These are phyloP conservation scores for Ustulina deusta DNA, from an alignment of 2,329 filamentous ascomycete species.

Conservation along the genomic window DNA sequence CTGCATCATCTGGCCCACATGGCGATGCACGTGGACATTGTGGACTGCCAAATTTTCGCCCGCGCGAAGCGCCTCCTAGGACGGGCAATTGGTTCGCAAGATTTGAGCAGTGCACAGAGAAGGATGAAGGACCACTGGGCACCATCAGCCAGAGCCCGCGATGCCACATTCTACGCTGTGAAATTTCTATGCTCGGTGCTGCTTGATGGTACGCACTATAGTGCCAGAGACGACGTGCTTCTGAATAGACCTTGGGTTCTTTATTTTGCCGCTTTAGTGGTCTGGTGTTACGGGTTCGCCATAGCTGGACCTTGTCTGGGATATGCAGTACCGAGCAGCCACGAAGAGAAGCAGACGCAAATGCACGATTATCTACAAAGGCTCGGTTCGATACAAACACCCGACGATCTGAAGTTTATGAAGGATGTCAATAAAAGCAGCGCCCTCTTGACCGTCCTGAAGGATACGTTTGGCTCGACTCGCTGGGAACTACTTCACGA, in stretches of 20 bases:
- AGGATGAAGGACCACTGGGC: slow-evolving; percentile 93
- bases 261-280: slow-evolving; percentile 90
- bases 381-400: slow-evolving; percentile 77
- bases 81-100: slow-evolving; percentile 83
- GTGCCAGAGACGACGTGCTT: slow-evolving; percentile 86
- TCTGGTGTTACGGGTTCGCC: slow-evolving; percentile 95
- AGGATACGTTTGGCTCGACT: slow-evolving; percentile 83
- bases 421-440: slow-evolving; percentile 85
- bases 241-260: slow-evolving; percentile 95
- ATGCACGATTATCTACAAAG: slow-evolving; percentile 83
- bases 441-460: slow-evolving; percentile 83
- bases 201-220: slow-evolving; percentile 75
- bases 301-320: slow-evolving; percentile 80
- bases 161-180: slow-evolving; percentile 92
- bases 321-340: slow-evolving; percentile 64
- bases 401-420: slow-evolving; percentile 80
- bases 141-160: slow-evolving; percentile 85
- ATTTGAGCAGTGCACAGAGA: slow-evolving; percentile 81
- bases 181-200: slow-evolving; percentile 90
- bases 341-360: slow-evolving; percentile 75
- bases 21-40: slow-evolving; percentile 96
- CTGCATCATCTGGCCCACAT: slow-evolving; percentile 95
- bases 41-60: slow-evolving; percentile 97
- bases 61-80: slow-evolving; percentile 87
- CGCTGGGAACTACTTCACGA: slow-evolving; percentile 94